Evolutionary conservation across 106 monocot species (phyloP).

Genomic region (Dioscorea dumetorum): DNA sequence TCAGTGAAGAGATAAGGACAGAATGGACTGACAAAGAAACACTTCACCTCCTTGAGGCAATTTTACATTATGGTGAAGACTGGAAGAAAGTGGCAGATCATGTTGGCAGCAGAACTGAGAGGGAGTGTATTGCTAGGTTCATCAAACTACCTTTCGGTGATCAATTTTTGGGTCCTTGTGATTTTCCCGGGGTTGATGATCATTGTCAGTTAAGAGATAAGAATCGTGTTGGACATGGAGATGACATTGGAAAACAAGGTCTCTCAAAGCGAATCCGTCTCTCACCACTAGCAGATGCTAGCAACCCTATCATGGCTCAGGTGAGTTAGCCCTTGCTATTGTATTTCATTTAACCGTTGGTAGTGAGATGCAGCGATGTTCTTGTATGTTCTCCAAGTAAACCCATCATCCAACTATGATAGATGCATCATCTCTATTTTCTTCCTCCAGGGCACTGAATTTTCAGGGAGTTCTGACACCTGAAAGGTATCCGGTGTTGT

Average conservation of each 20-base stretch:
- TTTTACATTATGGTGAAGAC: conserved; percentile 82
- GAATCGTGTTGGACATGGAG: conserved; percentile 7
- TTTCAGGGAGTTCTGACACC: too few species aligned
- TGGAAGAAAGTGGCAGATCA: conserved; percentile 94
- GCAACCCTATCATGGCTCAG: conserved; percentile 99
- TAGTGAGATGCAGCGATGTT: too few species aligned
- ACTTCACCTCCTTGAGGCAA: conserved; percentile 86
- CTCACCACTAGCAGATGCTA: conserved; percentile 82
- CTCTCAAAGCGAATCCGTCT: conserved; percentile 47
- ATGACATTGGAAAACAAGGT: conserved; percentile 11
- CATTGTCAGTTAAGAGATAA: conserved; percentile 7
- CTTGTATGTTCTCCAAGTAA: too few species aligned
- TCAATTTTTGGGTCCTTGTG: conserved; percentile 55
- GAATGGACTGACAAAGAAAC: conserved; percentile 99
- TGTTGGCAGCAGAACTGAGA: conserved; percentile 72
- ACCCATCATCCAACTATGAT: too few species aligned
- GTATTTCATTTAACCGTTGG: neutral
- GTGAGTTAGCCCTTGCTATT: conserved; percentile 20
- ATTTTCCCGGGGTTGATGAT: conserved; percentile 9
- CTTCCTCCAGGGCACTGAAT: too few species aligned
- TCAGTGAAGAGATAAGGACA: conserved; percentile 53
- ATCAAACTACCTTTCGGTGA: conserved; percentile 84
- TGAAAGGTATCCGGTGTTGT: too few species aligned
- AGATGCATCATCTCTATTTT: too few species aligned
- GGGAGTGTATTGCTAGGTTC: conserved; percentile 83